phyloP scores from a whole-genome alignment of 2,329 filamentous ascomycete species.

The Venturia carpophila region DNA sequence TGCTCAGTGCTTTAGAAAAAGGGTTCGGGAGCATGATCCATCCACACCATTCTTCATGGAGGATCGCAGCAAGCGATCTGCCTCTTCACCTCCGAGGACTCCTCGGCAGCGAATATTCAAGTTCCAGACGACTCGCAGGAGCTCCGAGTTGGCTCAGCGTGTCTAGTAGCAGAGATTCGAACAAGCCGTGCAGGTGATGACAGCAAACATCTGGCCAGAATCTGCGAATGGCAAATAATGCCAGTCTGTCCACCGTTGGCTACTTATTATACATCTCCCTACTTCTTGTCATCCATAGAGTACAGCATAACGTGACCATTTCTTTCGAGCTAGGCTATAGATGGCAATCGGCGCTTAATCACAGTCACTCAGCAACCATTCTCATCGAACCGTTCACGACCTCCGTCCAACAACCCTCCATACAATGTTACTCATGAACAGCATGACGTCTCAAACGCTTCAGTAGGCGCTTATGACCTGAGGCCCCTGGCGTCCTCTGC shows the following conservation, averaged over 20 bases:
- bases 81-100: background rate
- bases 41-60: background rate
- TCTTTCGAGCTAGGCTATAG: background rate
- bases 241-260: background rate
- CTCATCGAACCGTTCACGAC: background rate
- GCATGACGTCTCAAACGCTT: background rate
- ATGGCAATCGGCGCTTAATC: background rate
- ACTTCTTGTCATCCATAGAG: background rate
- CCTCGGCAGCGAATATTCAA: background rate
- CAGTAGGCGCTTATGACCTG: slow-evolving; percentile 6
- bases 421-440: slow-evolving; percentile 4
- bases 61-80: no score
- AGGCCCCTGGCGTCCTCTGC: slow-evolving; percentile 5
- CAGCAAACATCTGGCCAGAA: background rate
- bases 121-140: no score
- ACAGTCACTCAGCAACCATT: background rate
- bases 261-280: background rate
- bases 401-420: background rate
- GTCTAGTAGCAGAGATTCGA: background rate
- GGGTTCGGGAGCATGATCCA: background rate
- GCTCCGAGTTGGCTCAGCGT: no score
- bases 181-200: background rate
- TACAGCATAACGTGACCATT: slow-evolving; percentile 5
- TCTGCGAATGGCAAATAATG: no score
- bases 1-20: background rate